Evolutionary conservation across 768 basidiomycete species (phyloP).

Genomic region (Mycena albidolilacea): DNA sequence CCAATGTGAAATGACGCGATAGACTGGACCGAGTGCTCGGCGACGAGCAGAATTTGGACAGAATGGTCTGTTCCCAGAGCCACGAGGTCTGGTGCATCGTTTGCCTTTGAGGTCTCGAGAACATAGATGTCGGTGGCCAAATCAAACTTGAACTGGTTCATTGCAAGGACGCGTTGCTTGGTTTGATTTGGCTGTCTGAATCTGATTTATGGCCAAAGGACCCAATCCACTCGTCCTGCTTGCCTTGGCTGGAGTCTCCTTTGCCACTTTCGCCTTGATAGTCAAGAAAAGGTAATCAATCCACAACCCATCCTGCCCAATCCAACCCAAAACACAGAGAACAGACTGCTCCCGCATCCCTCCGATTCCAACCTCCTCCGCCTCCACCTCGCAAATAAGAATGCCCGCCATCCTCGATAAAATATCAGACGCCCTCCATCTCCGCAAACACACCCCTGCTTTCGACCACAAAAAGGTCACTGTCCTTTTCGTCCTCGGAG

Average conservation of each 20-base stretch:
- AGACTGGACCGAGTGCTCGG: slow-evolving; percentile 54
- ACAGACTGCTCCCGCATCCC: slow-evolving; percentile 70
- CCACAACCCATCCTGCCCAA: neutral
- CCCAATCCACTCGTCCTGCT: slow-evolving; percentile 79
- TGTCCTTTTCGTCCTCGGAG: slow-evolving; percentile 96
- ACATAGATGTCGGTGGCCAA: slow-evolving; percentile 75
- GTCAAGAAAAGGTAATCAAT: slow-evolving; percentile 29
- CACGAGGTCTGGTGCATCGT: slow-evolving; percentile 78
- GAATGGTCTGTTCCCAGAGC: slow-evolving; percentile 83
- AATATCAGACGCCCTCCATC: slow-evolving; percentile 53
- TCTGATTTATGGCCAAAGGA: slow-evolving; percentile 46
- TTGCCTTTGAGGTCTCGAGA: slow-evolving; percentile 73
- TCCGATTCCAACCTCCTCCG: slow-evolving; percentile 71
- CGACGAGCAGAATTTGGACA: slow-evolving; percentile 77
- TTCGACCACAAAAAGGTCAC: slow-evolving; percentile 84
- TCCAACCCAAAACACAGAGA: slow-evolving; percentile 62
- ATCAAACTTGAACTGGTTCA: slow-evolving; percentile 51
- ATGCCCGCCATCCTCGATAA: slow-evolving; percentile 62
- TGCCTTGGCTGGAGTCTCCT: slow-evolving; percentile 69
- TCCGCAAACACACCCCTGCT: slow-evolving; percentile 52
- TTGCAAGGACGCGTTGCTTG: neutral
- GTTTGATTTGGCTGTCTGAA: slow-evolving; percentile 13
- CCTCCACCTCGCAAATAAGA: slow-evolving; percentile 55
- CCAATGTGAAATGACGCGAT: slow-evolving; percentile 85
- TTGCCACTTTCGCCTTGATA: slow-evolving; percentile 70